Evolutionary conservation across 139 green algal genomes (phyloP).

Genomic region (Auxenochlorella pyrenoidosa): DNA sequence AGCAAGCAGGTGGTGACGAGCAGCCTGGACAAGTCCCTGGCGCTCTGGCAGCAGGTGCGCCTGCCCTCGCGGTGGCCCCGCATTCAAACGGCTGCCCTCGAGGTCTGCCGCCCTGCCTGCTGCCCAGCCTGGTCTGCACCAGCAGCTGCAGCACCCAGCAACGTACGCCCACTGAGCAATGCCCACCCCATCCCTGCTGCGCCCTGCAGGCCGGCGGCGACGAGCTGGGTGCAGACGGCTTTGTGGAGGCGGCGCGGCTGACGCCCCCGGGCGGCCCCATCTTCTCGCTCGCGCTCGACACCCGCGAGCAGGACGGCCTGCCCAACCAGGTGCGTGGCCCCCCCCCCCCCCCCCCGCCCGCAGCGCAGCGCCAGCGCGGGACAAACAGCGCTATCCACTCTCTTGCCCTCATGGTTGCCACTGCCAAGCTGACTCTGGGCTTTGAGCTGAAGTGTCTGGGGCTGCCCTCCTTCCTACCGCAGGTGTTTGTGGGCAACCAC

Average conservation of each 20-base stretch:
- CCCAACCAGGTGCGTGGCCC: constrained; percentile 28
- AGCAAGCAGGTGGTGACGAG: constrained; percentile 62
- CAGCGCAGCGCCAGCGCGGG: no score
- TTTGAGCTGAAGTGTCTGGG: no score
- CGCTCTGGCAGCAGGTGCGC: constrained; percentile 49
- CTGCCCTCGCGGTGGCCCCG: no score
- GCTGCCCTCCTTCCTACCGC: neutral
- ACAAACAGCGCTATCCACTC: no score
- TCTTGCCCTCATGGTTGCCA: no score
- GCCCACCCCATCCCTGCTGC: neutral
- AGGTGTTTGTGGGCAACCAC: constrained; percentile 71
- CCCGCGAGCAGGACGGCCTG: constrained; percentile 32
- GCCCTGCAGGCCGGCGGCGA: constrained; percentile 17
- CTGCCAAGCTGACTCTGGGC: no score
- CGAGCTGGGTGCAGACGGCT: constrained; percentile 1
- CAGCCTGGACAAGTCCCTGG: constrained; percentile 71
- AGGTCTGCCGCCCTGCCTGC: neutral
- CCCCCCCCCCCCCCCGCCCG: no score
- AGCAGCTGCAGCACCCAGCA: neutral
- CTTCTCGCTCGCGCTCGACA: constrained; percentile 57
- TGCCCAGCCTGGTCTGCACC: neutral
- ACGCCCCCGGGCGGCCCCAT: constrained; percentile 47
- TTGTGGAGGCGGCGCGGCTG: constrained; percentile 13
- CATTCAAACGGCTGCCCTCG: neutral
- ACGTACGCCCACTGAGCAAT: neutral